phyloP scores from a whole-genome alignment of 805 yeast species.

The Lipomyces orientalis region DNA sequence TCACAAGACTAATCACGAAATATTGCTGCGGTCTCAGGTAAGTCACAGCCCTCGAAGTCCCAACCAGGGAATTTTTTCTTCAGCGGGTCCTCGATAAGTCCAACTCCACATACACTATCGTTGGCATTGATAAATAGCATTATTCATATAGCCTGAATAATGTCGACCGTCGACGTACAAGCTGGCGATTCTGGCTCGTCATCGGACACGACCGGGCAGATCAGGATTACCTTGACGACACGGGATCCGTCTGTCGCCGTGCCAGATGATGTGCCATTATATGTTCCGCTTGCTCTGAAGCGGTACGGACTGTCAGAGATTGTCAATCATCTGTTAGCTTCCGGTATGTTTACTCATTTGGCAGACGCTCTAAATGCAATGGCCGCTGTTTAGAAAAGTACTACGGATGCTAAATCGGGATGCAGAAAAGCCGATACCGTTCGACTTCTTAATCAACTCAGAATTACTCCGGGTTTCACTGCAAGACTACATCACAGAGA shows the following conservation, averaged over 20 bases:
- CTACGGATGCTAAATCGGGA: neutral
- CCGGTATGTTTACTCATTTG: conserved; percentile 32
- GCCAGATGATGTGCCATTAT: conserved; percentile 73
- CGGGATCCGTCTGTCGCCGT: conserved; percentile 78
- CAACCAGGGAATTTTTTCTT: neutral
- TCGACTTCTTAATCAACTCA: conserved; percentile 88
- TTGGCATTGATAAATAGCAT: neutral
- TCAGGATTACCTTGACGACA: conserved; percentile 71
- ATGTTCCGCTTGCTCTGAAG: conserved; percentile 83
- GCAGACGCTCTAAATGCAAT: too few species aligned
- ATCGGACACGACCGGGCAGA: conserved; percentile 50
- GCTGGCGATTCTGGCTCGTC: neutral
- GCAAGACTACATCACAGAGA: conserved; percentile 73
- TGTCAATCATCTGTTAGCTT: conserved; percentile 81
- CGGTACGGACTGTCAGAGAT: conserved; percentile 94
- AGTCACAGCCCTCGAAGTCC: neutral
- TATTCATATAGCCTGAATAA: neutral
- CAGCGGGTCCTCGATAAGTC: neutral
- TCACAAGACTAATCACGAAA: too few species aligned
- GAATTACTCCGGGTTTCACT: conserved; percentile 72
- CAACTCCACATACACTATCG: neutral
- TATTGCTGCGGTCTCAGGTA: too few species aligned
- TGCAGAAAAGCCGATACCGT: conserved; percentile 70
- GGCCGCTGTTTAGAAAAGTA: neutral
- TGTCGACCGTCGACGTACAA: neutral